These are phyloP conservation scores for Nothophytophthora sp. DNA, from an alignment of 352 stramenopile genomes.

Conservation along the genomic window DNA sequence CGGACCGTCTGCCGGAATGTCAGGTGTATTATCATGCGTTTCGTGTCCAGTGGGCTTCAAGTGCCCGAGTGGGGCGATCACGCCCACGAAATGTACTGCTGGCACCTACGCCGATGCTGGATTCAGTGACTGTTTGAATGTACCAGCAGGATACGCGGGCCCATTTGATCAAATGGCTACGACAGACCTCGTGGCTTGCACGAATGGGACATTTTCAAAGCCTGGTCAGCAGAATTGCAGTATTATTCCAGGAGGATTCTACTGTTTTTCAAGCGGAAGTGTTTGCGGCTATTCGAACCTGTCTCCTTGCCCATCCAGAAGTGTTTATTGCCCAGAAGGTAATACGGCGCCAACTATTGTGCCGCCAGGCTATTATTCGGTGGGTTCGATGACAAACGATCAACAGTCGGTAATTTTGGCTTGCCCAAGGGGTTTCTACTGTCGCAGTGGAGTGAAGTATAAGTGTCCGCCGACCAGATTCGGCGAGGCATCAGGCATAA, in stretches of 20 bases:
- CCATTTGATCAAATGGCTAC: constrained; percentile 28
- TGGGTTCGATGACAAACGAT: constrained; percentile 27
- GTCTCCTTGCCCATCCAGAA: constrained; percentile 33
- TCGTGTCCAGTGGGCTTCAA: constrained; percentile 46
- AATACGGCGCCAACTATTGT: constrained; percentile 37
- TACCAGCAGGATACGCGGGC: constrained; percentile 43
- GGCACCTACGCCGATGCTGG: constrained; percentile 40
- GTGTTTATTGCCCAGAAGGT: constrained; percentile 48
- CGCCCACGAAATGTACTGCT: constrained; percentile 27
- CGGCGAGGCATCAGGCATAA: constrained; percentile 33
- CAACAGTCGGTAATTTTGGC: constrained; percentile 34
- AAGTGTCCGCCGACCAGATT: constrained; percentile 50
- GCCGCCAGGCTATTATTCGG: constrained; percentile 45
- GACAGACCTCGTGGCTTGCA: constrained; percentile 35
- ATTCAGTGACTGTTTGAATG: constrained; percentile 32
- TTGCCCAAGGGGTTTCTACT: constrained; percentile 57
- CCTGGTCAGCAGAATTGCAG: constrained; percentile 45
- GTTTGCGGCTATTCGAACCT: constrained; percentile 41
- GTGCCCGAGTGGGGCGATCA: constrained; percentile 23
- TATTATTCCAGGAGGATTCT: constrained; percentile 41
- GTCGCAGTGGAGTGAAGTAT: constrained; percentile 34
- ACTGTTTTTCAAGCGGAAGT: constrained; percentile 23
- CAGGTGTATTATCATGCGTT: constrained; percentile 29
- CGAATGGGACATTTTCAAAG: constrained; percentile 59
- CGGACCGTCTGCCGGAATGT: constrained; percentile 29